Base-by-base conservation (phyloP, 2,329 filamentous ascomycete genomes). In the Talaromyces sp. region DNA sequence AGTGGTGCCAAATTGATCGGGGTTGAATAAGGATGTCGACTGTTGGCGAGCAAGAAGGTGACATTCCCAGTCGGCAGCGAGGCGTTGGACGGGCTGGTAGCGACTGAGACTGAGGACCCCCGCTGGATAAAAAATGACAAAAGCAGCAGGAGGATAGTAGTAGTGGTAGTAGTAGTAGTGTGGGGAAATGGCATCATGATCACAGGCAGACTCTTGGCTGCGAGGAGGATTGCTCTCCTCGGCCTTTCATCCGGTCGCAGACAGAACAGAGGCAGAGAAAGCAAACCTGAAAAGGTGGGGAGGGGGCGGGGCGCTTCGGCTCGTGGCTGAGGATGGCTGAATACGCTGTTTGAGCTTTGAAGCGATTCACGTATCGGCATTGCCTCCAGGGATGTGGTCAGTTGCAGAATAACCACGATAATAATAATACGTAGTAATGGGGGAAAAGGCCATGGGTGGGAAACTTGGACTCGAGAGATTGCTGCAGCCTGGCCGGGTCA, bases 11-110 rank as follows among this genome's bases (percentile, higher is more conserved):
- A 50, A 27, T 52, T 31, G 51, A 61, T 35, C 11, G 27, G 7
- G 2, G 43, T 24, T 2, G 41, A 8, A 17, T 35, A 58, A 11
- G 55, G 31, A 35, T 31, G 26, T 24, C 14, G 19, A 8, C 12
- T 21, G 50, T 52, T 51, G 8, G 31, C 48, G 7, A 61, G 51
- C 11, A 58, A 21, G 27, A 57, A 61, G 27, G 55, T 8, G 17
- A 56, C 50, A 38, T 52, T 52, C 10, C 5, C 48, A 17, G 5
- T 1, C 19, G 19, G 19, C 12, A 52, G 24, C 24, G 59, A 50
- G 55, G 51, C n/a, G 51, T 58, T 61, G 19, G 59, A 50, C 14
- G 59, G 59, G 55, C 38, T 58, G 51, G 43, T 55, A 31, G 29
- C 43, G 55, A 61, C 50, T 14, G 50, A 57, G 51, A 29, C 41